These are phyloP conservation scores for Ceratobasidium sp. DNA, from an alignment of 1,284 basidiomycete species.

Conservation along the genomic window DNA sequence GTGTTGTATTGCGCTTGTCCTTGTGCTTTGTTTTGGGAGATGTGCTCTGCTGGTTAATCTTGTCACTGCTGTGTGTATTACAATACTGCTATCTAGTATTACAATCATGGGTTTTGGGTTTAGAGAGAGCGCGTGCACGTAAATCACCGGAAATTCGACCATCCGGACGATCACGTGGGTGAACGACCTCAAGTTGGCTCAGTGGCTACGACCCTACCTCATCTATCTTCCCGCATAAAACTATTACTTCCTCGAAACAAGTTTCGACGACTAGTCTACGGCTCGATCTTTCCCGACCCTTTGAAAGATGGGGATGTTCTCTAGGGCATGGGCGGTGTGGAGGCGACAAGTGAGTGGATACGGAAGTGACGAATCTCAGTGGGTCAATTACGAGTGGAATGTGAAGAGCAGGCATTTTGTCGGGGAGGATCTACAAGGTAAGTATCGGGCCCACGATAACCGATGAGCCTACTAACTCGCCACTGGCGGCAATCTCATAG, in stretches of 20 bases:
- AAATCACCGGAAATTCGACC: too few species aligned
- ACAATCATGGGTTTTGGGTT: background rate
- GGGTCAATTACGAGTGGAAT: background rate
- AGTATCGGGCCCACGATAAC: background rate
- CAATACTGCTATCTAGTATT: background rate
- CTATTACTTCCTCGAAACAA: too few species aligned
- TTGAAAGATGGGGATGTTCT: constrained; percentile 21
- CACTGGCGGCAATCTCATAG: constrained; percentile 14
- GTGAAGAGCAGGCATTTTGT: constrained; percentile 44
- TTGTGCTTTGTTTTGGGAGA: too few species aligned
- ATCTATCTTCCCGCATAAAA: too few species aligned
- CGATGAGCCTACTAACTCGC: background rate
- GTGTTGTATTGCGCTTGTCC: too few species aligned
- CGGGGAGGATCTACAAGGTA: constrained; percentile 47
- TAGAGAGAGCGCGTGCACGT: background rate
- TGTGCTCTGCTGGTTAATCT: background rate
- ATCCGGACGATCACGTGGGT: background rate
- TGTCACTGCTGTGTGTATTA: constrained; percentile 6
- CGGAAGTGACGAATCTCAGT: background rate
- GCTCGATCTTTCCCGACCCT: background rate
- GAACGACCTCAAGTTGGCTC: too few species aligned
- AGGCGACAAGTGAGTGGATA: constrained; percentile 28
- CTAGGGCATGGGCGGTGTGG: constrained; percentile 30
- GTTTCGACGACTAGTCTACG: background rate
- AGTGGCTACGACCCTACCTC: too few species aligned